Percentiles rank a stretch among this genome's conserved stretches.
Conservation (phyloP, 495 filamentous ascomycete species). For the Penicillium cosmopolitanum region DNA sequence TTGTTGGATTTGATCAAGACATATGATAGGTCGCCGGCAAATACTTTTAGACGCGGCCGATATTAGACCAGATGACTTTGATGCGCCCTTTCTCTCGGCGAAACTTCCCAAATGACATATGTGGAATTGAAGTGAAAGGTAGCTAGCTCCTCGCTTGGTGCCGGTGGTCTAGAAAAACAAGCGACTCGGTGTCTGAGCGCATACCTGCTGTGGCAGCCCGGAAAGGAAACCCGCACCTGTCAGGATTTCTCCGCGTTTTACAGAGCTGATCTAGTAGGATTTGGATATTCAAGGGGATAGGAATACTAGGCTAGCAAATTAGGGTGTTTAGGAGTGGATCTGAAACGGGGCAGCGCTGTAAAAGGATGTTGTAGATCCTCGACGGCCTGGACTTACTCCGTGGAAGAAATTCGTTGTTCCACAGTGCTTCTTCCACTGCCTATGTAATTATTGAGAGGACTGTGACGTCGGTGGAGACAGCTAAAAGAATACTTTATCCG, state of each 20-base stretch:
- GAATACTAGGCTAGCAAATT: neutral
- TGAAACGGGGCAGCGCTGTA: neutral
- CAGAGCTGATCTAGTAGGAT: no score
- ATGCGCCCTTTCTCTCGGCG: neutral
- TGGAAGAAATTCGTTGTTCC: neutral
- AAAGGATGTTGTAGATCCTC: neutral
- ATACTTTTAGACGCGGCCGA: neutral
- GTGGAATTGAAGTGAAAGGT: neutral
- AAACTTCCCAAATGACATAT: neutral
- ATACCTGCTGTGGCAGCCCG: constrained; percentile 11
- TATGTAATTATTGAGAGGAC: neutral
- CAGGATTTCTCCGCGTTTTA: neutral
- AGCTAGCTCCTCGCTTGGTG: neutral
- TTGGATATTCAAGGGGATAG: neutral
- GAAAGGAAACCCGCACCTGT: constrained; percentile 12
- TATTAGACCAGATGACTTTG: neutral
- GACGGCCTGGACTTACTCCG: neutral
- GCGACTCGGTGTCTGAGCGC: neutral
- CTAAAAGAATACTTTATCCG: neutral
- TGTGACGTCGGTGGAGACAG: neutral
- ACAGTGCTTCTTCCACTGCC: neutral
- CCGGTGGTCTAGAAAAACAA: neutral
- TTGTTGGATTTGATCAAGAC: no score
- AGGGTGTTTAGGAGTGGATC: neutral
- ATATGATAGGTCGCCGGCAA: neutral